Evolutionary conservation across 1,284 basidiomycete genomes (phyloP), one percentile per base, ranked within the genome.

Genomic region (Ceratobasidium sp.): DNA sequence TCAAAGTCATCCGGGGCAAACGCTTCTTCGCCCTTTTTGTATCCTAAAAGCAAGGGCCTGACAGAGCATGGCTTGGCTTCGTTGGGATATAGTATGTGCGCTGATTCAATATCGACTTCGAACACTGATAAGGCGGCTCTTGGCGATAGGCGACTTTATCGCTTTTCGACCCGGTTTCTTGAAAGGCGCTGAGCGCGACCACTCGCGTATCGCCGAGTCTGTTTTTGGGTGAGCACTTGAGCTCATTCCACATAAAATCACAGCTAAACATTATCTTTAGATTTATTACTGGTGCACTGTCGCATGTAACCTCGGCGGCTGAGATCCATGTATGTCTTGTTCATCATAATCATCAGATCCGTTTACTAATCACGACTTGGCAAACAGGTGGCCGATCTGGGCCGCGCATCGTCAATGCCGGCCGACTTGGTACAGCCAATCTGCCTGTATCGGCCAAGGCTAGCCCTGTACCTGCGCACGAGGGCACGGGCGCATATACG

Each of bases 51-150:
- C 77, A 93, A 93, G 79, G 92, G 91, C 12, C 79, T 89, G 45
- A 93, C 92, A 0, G 92, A 94, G 78, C 81, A 86, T 62, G 89
- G 81, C 0, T 82, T 94, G 10, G 88, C 90, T 0, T 79, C 78
- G 2, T 79, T 92, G 5, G 89, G 89, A 9, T 94, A 92, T 78
- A 69, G 65, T 69, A 45, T 39, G 65, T 43, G 18, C 23, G 10
- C 32, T 30, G 26, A 58, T 30, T 36, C n/a, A 6, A n/a, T 6
- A 14, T 39, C 36, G 48, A 30, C 39, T 57, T 28, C 21, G 26
- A 28, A 41, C 23, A 10, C 23, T 41, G 14, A 30, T 53, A 21
- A 12, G 8, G 16, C 43, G 21, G 28, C 10, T 26, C 26, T 23
- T 55, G 23, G n/a, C 34, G 26, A 16, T 18, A 69, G 77, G 80